These are phyloP conservation scores for Coemansia sp. DNA, from an alignment of 192 early-diverging fungal genomes.

Conservation along the genomic window DNA sequence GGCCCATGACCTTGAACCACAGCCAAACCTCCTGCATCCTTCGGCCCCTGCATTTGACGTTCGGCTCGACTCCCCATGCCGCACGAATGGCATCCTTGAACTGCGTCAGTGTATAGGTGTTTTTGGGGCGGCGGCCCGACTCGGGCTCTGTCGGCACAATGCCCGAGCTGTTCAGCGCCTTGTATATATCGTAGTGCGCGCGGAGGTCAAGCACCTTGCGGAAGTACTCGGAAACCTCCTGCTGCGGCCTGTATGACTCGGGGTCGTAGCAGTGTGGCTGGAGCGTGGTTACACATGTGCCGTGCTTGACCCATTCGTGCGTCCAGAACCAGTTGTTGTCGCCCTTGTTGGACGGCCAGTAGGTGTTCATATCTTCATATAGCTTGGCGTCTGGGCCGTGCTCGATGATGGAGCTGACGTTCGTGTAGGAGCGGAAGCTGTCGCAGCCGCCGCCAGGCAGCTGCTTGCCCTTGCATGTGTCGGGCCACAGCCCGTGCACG, in stretches of 20 bases:
- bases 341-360: conserved; percentile 71
- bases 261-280: conserved; percentile 59
- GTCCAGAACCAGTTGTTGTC: conserved; percentile 79
- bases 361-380: conserved; percentile 58
- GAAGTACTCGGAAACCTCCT: conserved; percentile 66
- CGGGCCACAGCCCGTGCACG: conserved; percentile 81
- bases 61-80: conserved; percentile 49
- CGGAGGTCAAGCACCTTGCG: conserved; percentile 56
- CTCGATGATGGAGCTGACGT: conserved; percentile 57
- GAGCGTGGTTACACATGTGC: conserved; percentile 71
- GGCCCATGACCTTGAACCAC: conserved; percentile 54
- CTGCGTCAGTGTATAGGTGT: conserved; percentile 40
- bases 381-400: conserved; percentile 28
- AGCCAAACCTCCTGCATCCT: conserved; percentile 47
- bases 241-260: conserved; percentile 36
- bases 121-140: conserved; percentile 38
- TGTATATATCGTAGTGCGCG: conserved; percentile 58
- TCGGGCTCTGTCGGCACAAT: conserved; percentile 50
- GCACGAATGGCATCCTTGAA: conserved; percentile 36
- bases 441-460: conserved; percentile 63
- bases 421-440: conserved; percentile 57
- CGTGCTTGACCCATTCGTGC: conserved; percentile 83
- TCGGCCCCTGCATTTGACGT: conserved; percentile 41
- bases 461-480: conserved; percentile 60
- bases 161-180: conserved; percentile 48